Evolutionary conservation across 257 asterid genomes (phyloP).

Genomic region (Ocimum tenuiflorum): DNA sequence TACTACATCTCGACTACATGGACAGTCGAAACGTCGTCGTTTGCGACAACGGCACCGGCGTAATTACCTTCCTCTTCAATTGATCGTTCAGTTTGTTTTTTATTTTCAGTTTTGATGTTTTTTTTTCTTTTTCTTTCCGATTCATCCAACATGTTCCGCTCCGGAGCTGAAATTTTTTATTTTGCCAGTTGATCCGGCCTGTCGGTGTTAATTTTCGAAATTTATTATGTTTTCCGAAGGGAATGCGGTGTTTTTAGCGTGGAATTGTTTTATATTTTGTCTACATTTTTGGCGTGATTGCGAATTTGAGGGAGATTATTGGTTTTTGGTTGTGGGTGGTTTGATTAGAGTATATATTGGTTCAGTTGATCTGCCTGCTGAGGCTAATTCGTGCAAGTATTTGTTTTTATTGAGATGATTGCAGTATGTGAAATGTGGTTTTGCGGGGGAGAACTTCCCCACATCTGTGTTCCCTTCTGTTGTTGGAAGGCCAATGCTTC

Average conservation of each 20-base stretch:
- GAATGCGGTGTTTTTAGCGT: not conserved
- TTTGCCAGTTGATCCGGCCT: slow-evolving; percentile 14
- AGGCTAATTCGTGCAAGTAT: not conserved
- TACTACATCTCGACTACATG: slow-evolving; percentile 32
- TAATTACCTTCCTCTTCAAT: slow-evolving; percentile 20
- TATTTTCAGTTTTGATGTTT: slow-evolving; percentile 6
- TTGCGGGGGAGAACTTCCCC: slow-evolving; percentile 92
- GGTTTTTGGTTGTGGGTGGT: not conserved
- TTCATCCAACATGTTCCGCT: not conserved
- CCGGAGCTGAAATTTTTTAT: not conserved
- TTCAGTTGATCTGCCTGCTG: not conserved
- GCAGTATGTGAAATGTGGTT: slow-evolving; percentile 98
- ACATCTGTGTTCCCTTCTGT: slow-evolving; percentile 96
- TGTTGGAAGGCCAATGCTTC: slow-evolving; percentile 96
- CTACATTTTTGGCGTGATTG: not conserved
- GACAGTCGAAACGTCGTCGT: slow-evolving; percentile 81
- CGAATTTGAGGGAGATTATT: not conserved
- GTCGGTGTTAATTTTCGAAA: not conserved
- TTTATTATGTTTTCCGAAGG: not conserved
- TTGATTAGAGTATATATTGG: not conserved
- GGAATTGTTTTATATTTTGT: not conserved
- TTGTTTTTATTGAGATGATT: slow-evolving; percentile 20
- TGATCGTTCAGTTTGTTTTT: slow-evolving; percentile 6
- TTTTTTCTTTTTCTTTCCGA: too few species aligned
- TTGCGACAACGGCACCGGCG: slow-evolving; percentile 96